Conservation (phyloP, 371 early-diverging fungal genomes). For the Apophysomyces variabilis region DNA sequence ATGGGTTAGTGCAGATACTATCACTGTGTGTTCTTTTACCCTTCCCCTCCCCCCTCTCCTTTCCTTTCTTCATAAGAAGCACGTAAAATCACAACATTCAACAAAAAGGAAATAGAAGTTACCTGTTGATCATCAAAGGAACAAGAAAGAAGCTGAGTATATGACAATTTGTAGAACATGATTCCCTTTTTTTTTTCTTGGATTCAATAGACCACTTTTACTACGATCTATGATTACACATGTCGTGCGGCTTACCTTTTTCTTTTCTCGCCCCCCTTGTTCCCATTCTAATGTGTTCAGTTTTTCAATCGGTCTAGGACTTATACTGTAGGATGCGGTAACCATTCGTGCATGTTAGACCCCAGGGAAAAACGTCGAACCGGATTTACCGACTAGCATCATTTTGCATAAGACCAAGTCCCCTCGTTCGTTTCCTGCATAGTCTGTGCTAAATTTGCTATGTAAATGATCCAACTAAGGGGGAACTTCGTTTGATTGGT, state of each 20-base stretch:
- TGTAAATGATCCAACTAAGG: constrained; percentile 1
- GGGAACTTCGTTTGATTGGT: not conserved
- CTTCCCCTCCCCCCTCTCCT: no score
- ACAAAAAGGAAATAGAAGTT: not conserved
- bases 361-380: not conserved
- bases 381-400: constrained; percentile 1
- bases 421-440: not conserved
- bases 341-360: constrained; percentile 5
- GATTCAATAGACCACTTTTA: not conserved
- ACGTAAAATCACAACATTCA: not conserved
- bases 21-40: not conserved
- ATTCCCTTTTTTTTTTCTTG: not conserved
- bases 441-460: not conserved
- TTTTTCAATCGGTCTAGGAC: constrained; percentile 4
- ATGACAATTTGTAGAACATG: no score
- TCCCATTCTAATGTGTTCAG: not conserved
- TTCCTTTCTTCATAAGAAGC: not conserved
- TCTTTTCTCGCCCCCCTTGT: not conserved
- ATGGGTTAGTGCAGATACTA: constrained; percentile 3
- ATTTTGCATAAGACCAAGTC: constrained; percentile 4
- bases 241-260: not conserved
- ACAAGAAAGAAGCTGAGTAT: no score
- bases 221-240: not conserved
- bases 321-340: not conserved
- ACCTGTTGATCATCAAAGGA: no score